phyloP scores from a whole-genome alignment of 2,329 filamentous ascomycete species.

The Stagonosporopsis tanaceti region DNA sequence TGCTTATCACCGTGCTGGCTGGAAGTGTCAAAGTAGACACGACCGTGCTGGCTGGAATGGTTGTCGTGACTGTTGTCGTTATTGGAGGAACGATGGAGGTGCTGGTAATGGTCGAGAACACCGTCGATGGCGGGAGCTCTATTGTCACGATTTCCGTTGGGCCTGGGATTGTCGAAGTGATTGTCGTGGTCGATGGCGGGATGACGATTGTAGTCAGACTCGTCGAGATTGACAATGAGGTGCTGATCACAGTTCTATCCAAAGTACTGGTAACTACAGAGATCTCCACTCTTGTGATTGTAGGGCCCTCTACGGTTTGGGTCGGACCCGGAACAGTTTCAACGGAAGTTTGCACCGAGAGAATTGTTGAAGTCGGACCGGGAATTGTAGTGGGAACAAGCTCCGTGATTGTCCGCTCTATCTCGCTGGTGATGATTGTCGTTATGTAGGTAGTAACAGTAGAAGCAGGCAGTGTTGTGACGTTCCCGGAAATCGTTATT shows the following conservation, averaged over 20 bases:
- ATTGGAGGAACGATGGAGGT: slow-evolving; percentile 2
- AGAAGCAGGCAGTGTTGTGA: slow-evolving; percentile 1
- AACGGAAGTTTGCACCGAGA: neutral
- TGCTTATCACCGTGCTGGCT: slow-evolving; percentile 23
- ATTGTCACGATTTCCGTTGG: slow-evolving; percentile 25
- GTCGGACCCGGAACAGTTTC: slow-evolving; percentile 8
- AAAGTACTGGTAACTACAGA: slow-evolving; percentile 16
- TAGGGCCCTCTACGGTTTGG: slow-evolving; percentile 7
- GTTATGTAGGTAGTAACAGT: slow-evolving; percentile 7
- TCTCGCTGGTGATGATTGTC: neutral
- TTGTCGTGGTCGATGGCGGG: slow-evolving; percentile 20
- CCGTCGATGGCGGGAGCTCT: slow-evolving; percentile 17
- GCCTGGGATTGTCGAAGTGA: slow-evolving; percentile 30
- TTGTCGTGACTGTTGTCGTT: neutral
- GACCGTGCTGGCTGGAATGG: slow-evolving; percentile 1
- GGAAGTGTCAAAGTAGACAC: slow-evolving; percentile 13
- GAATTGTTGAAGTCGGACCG: neutral
- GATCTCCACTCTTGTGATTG: slow-evolving; percentile 12
- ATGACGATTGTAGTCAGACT: slow-evolving; percentile 9
- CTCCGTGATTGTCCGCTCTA: slow-evolving; percentile 2
- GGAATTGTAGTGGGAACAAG: neutral
- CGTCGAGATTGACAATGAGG: slow-evolving; percentile 6
- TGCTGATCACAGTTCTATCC: slow-evolving; percentile 1
- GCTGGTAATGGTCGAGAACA: slow-evolving; percentile 9
- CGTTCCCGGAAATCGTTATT: slow-evolving; percentile 6